Conservation (phyloP, 805 yeast genomes). For the Blastobotrys robertii region DNA sequence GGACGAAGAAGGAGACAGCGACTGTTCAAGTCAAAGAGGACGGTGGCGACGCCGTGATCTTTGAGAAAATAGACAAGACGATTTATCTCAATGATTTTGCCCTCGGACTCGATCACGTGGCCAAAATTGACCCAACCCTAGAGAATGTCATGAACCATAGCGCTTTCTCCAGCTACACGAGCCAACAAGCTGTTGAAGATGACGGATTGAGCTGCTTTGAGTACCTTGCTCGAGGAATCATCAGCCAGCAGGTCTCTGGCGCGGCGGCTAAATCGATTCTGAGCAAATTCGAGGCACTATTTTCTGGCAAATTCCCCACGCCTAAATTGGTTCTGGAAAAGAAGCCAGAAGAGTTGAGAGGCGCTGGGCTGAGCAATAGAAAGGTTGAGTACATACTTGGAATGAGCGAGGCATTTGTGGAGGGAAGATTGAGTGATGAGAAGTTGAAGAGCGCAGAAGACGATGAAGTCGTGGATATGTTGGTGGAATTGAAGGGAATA, state of each 20-base stretch:
- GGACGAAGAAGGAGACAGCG: no score
- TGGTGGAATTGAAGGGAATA: conserved; percentile 26
- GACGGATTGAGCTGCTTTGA: conserved; percentile 7
- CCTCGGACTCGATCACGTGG: conserved; percentile 27
- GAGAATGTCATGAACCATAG: conserved; percentile 19
- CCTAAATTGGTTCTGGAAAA: conserved; percentile 38
- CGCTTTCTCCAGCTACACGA: conserved; percentile 25
- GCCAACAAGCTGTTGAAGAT: conserved; percentile 1
- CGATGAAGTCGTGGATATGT: conserved; percentile 25
- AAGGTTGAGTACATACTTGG: conserved; percentile 65
- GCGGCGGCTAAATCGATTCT: conserved; percentile 66
- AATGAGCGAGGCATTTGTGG: conserved; percentile 31
- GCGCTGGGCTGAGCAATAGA: conserved; percentile 57
- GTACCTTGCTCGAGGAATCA: conserved; percentile 18
- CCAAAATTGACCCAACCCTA: conserved; percentile 32
- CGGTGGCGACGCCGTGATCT: no score
- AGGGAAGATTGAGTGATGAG: conserved; percentile 21
- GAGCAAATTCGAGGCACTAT: conserved; percentile 33
- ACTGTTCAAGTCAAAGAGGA: no score
- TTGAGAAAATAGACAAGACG: no score
- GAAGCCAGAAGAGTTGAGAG: conserved; percentile 41
- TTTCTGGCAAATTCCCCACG: conserved; percentile 35
- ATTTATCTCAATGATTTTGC: conserved; percentile 26
- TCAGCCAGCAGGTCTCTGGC: conserved; percentile 39
- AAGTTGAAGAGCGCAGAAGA: conserved; percentile 16